These are phyloP conservation scores for Chytriomyces hyalinus DNA, from an alignment of 192 early-diverging fungal genomes.

Conservation along the genomic window DNA sequence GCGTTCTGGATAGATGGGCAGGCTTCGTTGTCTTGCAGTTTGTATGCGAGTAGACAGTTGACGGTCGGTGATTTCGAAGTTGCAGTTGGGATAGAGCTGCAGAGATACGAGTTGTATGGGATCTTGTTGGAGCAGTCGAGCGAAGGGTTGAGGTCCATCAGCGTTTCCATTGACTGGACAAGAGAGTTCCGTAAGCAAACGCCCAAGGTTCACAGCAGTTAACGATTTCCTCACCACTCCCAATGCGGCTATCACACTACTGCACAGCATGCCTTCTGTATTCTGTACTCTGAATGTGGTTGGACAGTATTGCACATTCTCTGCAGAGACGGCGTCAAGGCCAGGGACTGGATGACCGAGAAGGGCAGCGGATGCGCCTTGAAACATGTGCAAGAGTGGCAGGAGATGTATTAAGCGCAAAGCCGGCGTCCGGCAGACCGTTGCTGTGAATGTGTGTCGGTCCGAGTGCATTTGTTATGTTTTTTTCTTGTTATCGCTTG, in stretches of 20 bases:
- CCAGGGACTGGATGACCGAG: too few relatives aligned
- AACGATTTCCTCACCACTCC: slow-evolving; percentile 18
- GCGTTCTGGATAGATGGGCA: slow-evolving; percentile 8
- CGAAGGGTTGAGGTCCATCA: not conserved
- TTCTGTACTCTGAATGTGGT: not conserved
- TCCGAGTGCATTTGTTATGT: not conserved
- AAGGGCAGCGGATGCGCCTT: too few relatives aligned
- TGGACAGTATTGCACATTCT: not conserved
- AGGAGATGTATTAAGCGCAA: not conserved
- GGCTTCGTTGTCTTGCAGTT: not conserved
- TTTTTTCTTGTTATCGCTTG: not conserved
- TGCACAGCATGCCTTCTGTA: not conserved
- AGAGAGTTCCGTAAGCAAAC: not conserved
- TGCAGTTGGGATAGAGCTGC: not conserved
- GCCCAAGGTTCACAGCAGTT: not conserved
- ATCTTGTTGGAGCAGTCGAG: slow-evolving; percentile 16
- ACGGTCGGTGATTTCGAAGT: not conserved
- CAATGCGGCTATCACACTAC: not conserved
- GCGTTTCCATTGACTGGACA: not conserved
- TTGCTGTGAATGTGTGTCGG: not conserved
- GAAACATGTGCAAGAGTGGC: not conserved
- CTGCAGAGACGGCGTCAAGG: too few relatives aligned
- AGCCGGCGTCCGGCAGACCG: not conserved
- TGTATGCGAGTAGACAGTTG: not conserved
- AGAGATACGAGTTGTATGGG: slow-evolving; percentile 8